phyloP scores from a whole-genome alignment of 306 rosid genomes.

The Rosa lucieae region DNA sequence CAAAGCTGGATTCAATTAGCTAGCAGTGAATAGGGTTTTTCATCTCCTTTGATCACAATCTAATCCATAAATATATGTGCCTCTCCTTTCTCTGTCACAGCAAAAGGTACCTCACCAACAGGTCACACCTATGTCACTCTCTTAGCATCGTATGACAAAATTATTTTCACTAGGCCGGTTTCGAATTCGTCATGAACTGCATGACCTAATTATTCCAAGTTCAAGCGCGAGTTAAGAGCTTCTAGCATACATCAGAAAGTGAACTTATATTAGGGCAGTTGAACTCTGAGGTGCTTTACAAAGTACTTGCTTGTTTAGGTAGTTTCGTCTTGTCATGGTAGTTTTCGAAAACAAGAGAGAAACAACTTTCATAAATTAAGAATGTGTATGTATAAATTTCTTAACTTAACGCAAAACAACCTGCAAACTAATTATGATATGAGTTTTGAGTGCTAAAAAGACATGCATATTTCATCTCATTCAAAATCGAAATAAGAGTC shows the following conservation, averaged over 20 bases:
- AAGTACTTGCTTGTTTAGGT: not conserved
- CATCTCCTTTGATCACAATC: not conserved
- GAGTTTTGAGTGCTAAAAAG: too few relatives aligned
- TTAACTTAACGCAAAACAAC: too few relatives aligned
- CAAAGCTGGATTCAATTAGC: constrained; percentile 17
- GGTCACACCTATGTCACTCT: not conserved
- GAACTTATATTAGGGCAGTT: not conserved
- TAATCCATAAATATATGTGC: not conserved
- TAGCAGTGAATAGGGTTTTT: not conserved
- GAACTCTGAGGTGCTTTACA: not conserved
- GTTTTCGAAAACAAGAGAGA: too few relatives aligned
- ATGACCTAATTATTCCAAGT: not conserved
- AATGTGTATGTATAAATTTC: too few relatives aligned
- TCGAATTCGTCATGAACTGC: not conserved
- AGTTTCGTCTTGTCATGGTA: not conserved
- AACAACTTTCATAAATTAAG: too few relatives aligned
- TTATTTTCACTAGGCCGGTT: not conserved
- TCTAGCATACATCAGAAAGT: not conserved
- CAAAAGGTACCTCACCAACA: not conserved
- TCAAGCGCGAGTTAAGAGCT: not conserved
- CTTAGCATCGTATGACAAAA: not conserved
- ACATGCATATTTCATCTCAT: too few relatives aligned
- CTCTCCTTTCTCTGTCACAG: not conserved
- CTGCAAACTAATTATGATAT: too few relatives aligned
- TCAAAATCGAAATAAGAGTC: too few relatives aligned